Evolutionary conservation across 2,329 filamentous ascomycete species (phyloP).

Genomic region (Sarocladium strictum): DNA sequence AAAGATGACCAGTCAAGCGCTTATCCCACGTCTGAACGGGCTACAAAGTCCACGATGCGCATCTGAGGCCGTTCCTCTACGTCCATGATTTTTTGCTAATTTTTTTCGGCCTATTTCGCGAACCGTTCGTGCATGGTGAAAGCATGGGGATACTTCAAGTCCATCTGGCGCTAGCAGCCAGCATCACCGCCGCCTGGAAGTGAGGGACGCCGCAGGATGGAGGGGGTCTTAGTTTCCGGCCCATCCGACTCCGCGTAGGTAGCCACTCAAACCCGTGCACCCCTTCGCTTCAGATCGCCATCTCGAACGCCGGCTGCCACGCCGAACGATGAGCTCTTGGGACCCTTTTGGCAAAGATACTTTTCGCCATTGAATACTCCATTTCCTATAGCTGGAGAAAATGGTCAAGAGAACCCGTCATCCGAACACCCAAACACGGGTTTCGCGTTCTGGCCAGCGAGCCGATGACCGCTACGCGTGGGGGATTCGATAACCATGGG

Average conservation of each 20-base stretch:
- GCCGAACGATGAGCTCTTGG: not conserved
- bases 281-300: not conserved
- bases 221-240: slow-evolving; percentile 9
- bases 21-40: too few relatives aligned
- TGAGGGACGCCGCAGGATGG: not conserved
- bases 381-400: not conserved
- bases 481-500: not conserved
- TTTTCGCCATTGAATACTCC: not conserved
- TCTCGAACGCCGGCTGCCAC: not conserved
- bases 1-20: too few relatives aligned
- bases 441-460: too few relatives aligned
- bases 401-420: not conserved
- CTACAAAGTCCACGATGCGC: too few relatives aligned
- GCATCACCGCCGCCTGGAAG: not conserved
- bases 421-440: not conserved
- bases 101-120: too few relatives aligned
- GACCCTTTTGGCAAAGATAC: not conserved
- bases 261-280: not conserved
- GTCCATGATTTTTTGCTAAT: too few relatives aligned
- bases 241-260: slow-evolving; percentile 7
- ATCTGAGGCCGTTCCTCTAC: too few relatives aligned
- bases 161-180: not conserved
- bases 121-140: not conserved
- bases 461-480: not conserved
- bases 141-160: not conserved